phyloP scores from a whole-genome alignment of 768 basidiomycete species.

The Naganishia friedmannii region DNA sequence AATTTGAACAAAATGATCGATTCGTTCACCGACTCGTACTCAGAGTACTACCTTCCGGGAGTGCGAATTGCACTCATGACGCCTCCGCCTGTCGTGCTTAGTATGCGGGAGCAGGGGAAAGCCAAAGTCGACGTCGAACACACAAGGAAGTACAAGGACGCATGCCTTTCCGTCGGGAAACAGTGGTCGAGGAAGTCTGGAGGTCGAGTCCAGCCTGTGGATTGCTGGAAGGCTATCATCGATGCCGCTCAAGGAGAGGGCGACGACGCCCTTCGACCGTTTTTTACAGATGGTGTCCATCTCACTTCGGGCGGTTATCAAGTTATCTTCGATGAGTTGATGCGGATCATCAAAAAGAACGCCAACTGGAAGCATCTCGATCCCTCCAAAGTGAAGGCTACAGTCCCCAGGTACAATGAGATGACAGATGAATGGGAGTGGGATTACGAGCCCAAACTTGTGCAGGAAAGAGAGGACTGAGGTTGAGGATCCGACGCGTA shows the following conservation, averaged over 20 bases:
- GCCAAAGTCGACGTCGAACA: constrained; percentile 53
- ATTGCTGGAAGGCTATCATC: constrained; percentile 50
- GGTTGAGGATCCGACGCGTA: neutral
- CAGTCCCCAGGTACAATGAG: constrained; percentile 19
- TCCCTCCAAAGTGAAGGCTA: constrained; percentile 21
- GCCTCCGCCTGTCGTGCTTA: constrained; percentile 69
- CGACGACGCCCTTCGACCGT: constrained; percentile 54
- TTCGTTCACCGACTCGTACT: constrained; percentile 61
- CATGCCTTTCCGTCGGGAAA: constrained; percentile 59
- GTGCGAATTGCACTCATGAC: constrained; percentile 77
- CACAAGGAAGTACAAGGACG: constrained; percentile 57
- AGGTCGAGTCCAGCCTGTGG: neutral
- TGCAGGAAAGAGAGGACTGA: neutral
- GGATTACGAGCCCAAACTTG: neutral
- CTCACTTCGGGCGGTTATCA: constrained; percentile 68
- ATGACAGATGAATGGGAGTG: constrained; percentile 13
- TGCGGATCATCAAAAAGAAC: constrained; percentile 57
- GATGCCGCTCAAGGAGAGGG: constrained; percentile 43
- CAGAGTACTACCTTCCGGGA: constrained; percentile 64
- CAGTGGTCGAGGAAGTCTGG: constrained; percentile 14
- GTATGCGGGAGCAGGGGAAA: constrained; percentile 12
- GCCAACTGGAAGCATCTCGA: constrained; percentile 17
- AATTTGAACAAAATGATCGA: constrained; percentile 67
- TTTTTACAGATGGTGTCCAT: constrained; percentile 70
- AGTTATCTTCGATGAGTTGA: constrained; percentile 66